phyloP scores from a whole-genome alignment of 23 red algal genomes.

The Cyanidiococcus yangmingshanensis region DNA sequence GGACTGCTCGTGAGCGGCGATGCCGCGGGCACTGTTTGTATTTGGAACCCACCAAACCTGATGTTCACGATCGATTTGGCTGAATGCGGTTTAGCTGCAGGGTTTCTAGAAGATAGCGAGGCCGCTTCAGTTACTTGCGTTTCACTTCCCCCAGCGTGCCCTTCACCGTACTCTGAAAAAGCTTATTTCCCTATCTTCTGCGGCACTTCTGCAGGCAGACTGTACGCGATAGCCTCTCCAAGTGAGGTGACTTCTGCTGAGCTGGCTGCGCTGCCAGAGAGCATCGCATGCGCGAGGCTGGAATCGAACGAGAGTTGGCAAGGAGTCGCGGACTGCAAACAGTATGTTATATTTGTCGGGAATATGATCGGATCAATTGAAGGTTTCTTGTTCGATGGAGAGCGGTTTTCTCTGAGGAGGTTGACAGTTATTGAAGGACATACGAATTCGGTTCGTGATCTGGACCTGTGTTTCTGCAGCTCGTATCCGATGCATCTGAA shows the following conservation, averaged over 20 bases:
- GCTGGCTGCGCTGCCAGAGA: background rate
- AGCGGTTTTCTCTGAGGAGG: background rate
- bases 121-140: background rate
- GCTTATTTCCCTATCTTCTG: background rate
- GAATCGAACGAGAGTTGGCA: background rate
- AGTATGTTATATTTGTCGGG: background rate
- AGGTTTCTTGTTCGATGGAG: background rate
- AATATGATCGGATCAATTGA: background rate
- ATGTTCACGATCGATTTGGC: background rate
- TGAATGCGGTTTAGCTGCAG: background rate
- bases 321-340: background rate
- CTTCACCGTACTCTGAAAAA: background rate
- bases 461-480: background rate
- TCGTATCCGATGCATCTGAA: too few species aligned
- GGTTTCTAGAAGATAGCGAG: background rate
- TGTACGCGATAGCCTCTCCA: background rate
- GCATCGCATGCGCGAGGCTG: background rate
- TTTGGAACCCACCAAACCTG: background rate
- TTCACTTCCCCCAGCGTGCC: background rate
- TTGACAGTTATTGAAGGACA: background rate
- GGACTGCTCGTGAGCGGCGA: constrained; percentile 1
- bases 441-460: background rate
- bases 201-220: background rate
- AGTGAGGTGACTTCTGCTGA: background rate
- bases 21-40: background rate